Conservation (phyloP, 1,139 yeast species). For the Magnusiomyces tetraspermus region DNA sequence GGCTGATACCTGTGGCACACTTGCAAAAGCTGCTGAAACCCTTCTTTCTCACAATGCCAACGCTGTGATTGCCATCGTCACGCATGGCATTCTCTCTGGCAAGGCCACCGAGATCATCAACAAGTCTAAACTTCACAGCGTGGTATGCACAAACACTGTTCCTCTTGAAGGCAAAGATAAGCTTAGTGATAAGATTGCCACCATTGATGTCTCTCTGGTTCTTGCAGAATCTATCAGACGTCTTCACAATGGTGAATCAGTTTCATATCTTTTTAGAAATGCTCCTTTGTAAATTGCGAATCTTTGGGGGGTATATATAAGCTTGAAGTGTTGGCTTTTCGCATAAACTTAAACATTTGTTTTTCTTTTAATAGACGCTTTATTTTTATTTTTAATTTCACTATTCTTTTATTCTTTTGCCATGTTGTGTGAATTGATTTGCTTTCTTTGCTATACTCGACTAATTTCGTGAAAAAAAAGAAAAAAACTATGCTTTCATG, state of each 20-base stretch:
- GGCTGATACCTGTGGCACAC: conserved; percentile 98
- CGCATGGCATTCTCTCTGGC: conserved; percentile 89
- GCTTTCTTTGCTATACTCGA: too few relatives aligned
- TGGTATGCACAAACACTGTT: conserved; percentile 90
- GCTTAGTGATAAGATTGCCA: conserved; percentile 62
- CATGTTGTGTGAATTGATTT: too few relatives aligned
- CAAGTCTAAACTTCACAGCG: conserved; percentile 63
- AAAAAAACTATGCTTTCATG: too few relatives aligned
- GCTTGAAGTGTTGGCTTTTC: too few relatives aligned
- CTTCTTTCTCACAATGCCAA: conserved; percentile 64
- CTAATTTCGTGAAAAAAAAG: too few relatives aligned
- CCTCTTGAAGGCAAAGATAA: conserved; percentile 54
- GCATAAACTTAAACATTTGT: too few relatives aligned
- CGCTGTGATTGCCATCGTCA: conserved; percentile 85
- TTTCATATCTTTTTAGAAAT: conserved; percentile 76
- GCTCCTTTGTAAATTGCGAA: conserved; percentile 24
- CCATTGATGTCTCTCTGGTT: conserved; percentile 78
- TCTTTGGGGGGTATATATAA: too few relatives aligned
- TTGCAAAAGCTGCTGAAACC: conserved; percentile 92
- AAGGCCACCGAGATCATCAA: conserved; percentile 79
- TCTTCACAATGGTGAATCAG: conserved; percentile 90
- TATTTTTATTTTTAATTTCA: too few relatives aligned
- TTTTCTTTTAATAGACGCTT: too few relatives aligned
- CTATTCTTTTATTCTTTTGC: too few relatives aligned
- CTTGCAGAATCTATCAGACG: conserved; percentile 94